Evolutionary conservation across 1,284 basidiomycete genomes (phyloP), one percentile per base, ranked within the genome.

Genomic region (Irpex sp.): DNA sequence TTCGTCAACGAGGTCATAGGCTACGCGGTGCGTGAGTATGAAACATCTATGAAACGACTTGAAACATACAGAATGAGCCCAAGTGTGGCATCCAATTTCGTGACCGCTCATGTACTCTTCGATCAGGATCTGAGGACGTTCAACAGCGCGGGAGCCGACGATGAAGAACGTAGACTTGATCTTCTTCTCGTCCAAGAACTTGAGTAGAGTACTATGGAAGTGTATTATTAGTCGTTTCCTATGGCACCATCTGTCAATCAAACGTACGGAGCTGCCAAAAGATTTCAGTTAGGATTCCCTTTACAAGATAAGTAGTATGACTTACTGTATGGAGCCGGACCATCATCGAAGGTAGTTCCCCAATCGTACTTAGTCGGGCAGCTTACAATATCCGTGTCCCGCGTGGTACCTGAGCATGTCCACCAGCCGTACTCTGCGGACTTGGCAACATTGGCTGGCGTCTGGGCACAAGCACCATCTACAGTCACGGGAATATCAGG

Each of bases 91-190:
- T 66, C 83, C 82, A 69, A 94, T 88, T 73, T 94, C 91, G 72
- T 95, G 89, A 48, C 94, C 91, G 60, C 80, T 65, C 87, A 94
- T 91, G 79, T 95, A 94, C 74, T 96, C 93, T 66, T 91, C 87
- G 58, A 91, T 78, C 19, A 97, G 82, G 69, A 95, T 85, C 15
- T 82, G 73, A 4, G 95, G 92, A 63, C 87, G 83, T 65, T 93
- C 91, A 66, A 97, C 84, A 67, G 92, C 91, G 68, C 96, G 92
- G 37, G 94, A 96, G 61, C 95, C 95, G 19, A 97, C 89, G 57
- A 94, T 87, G 79, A 97, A 98, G 83, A 98, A 97, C 2, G 96
- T 97, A 4, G 94, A 86, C 21, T 78, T 81, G 68, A 97, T 72
- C 62, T 88, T 76, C 73, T 92, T 82, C 68, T 85, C 74, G 57